phyloP scores from a whole-genome alignment of 768 basidiomycete species.

The Mycena albidolilacea region DNA sequence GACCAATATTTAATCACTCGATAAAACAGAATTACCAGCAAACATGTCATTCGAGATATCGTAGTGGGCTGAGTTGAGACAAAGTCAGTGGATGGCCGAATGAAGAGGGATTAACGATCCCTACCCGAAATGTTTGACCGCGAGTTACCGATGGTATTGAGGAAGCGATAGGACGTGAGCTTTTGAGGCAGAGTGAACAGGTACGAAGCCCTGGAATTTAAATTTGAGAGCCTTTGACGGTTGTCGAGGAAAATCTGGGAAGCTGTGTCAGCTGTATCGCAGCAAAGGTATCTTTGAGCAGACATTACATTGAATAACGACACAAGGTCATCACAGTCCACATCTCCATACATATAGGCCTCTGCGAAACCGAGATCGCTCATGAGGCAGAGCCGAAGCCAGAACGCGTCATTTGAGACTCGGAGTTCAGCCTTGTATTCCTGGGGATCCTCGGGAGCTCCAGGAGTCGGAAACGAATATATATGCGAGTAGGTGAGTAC shows the following conservation, averaged over 20 bases:
- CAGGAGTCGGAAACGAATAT: slow-evolving; percentile 58
- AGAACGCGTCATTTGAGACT: slow-evolving; percentile 68
- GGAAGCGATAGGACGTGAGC: slow-evolving; percentile 71
- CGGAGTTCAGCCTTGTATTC: slow-evolving; percentile 59
- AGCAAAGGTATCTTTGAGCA: neutral
- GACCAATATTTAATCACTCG: slow-evolving; percentile 11
- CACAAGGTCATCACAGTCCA: slow-evolving; percentile 77
- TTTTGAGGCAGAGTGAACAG: slow-evolving; percentile 69
- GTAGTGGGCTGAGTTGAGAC: slow-evolving; percentile 67
- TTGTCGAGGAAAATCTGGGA: slow-evolving; percentile 76
- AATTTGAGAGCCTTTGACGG: slow-evolving; percentile 61
- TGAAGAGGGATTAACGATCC: neutral
- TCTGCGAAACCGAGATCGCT: slow-evolving; percentile 83
- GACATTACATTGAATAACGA: slow-evolving; percentile 71
- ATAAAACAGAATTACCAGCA: slow-evolving; percentile 55
- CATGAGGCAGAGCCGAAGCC: slow-evolving; percentile 71
- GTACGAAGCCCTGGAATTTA: slow-evolving; percentile 66
- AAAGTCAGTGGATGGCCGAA: neutral
- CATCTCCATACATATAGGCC: slow-evolving; percentile 85
- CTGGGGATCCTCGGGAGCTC: slow-evolving; percentile 40
- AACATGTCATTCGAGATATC: slow-evolving; percentile 88
- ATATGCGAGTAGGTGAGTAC: slow-evolving; percentile 61
- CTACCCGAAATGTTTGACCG: slow-evolving; percentile 71
- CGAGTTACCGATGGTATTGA: slow-evolving; percentile 76
- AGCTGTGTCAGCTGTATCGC: neutral